A percentile compares a stretch with the other conserved stretches of the same genome.
Evolutionary conservation across 768 basidiomycete genomes (phyloP).

Genomic region (Pleurotus djamor): DNA sequence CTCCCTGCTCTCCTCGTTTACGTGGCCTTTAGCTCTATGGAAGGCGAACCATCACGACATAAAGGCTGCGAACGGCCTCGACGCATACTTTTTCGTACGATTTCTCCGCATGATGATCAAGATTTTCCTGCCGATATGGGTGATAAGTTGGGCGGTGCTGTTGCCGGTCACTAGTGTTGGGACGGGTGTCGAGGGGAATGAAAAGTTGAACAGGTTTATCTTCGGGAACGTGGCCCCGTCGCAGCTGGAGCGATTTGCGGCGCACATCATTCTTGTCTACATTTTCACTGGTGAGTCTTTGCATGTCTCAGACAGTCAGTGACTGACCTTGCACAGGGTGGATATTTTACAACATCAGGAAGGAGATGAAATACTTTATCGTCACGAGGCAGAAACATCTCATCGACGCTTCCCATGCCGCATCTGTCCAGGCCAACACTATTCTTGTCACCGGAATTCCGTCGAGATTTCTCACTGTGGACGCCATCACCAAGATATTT

Average conservation of each 20-base stretch:
- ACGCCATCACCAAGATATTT: slow-evolving; percentile 66
- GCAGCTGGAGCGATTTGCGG: slow-evolving; percentile 63
- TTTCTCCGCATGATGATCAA: slow-evolving; percentile 84
- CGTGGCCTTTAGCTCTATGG: slow-evolving; percentile 69
- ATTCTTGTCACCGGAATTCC: slow-evolving; percentile 92
- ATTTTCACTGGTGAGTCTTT: slow-evolving; percentile 68
- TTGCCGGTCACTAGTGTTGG: slow-evolving; percentile 69
- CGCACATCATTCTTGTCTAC: slow-evolving; percentile 76
- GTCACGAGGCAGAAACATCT: slow-evolving; percentile 80
- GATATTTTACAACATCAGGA: slow-evolving; percentile 80
- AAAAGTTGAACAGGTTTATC: slow-evolving; percentile 68
- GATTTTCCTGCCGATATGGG: slow-evolving; percentile 88
- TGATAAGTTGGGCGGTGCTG: slow-evolving; percentile 83
- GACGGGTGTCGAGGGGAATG: slow-evolving; percentile 41
- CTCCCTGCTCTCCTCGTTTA: slow-evolving; percentile 30
- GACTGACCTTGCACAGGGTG: slow-evolving; percentile 48
- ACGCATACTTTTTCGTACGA: slow-evolving; percentile 93
- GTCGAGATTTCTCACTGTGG: slow-evolving; percentile 68
- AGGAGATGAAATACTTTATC: slow-evolving; percentile 82
- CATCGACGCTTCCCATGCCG: slow-evolving; percentile 68
- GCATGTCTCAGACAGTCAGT: not conserved
- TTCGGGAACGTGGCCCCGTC: slow-evolving; percentile 71
- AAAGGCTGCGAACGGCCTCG: slow-evolving; percentile 72
- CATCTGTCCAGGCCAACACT: slow-evolving; percentile 84
- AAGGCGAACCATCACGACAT: slow-evolving; percentile 61